These are phyloP conservation scores for Incumbomyces delicatus DNA, from an alignment of 2,329 filamentous ascomycete genomes.

Conservation along the genomic window DNA sequence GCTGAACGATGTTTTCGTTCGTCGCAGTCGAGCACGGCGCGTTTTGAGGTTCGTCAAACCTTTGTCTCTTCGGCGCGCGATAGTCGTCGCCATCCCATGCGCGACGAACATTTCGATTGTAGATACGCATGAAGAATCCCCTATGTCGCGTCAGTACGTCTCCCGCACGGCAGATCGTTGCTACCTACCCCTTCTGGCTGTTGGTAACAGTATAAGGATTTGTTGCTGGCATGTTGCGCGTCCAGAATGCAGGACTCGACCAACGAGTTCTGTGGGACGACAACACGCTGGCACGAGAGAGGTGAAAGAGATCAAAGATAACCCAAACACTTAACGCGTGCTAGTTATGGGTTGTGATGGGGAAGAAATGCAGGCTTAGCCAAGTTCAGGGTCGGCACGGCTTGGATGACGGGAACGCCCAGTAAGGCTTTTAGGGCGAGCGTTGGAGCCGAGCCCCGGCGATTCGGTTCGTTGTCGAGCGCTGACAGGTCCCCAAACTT, in stretches of 20 bases:
- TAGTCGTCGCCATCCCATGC: conserved; percentile 37
- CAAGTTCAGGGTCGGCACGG: conserved; percentile 6
- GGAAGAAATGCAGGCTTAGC: conserved; percentile 1
- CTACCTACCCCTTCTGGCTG: conserved; percentile 38
- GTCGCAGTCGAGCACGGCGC: conserved; percentile 9
- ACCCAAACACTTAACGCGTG: not conserved
- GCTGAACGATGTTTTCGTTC: conserved; percentile 6
- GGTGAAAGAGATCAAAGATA: not conserved
- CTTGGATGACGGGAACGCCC: not conserved
- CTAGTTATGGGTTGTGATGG: conserved; percentile 1
- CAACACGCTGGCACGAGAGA: not conserved
- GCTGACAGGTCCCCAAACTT: not conserved
- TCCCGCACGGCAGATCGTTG: conserved; percentile 4
- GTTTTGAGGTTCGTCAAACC: conserved; percentile 27
- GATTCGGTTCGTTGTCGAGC: conserved; percentile 4
- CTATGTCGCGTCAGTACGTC: conserved; percentile 22
- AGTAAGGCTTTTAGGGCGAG: conserved; percentile 1
- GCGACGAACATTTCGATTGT: conserved; percentile 38
- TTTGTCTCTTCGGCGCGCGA: conserved; percentile 36
- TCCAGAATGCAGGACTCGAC: not conserved
- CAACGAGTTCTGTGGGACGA: not conserved
- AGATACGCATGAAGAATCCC: conserved; percentile 41
- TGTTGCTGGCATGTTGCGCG: conserved; percentile 20
- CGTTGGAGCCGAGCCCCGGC: not conserved
- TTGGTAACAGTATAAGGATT: conserved; percentile 42